Conservation (phyloP, 2,329 filamentous ascomycete species). For the Ceratocystis destructans region DNA sequence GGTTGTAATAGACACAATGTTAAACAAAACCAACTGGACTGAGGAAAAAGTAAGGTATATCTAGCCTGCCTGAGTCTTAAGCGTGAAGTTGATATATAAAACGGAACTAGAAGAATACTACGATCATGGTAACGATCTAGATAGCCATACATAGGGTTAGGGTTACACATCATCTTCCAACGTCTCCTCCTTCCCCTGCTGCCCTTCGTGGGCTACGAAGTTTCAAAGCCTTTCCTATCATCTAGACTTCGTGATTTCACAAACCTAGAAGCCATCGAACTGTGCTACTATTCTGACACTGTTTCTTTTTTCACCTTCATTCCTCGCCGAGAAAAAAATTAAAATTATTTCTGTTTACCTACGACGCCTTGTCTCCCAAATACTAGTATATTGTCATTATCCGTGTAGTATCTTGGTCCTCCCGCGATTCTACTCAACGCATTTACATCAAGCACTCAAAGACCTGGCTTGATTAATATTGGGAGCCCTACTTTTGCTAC, state of each 20-base stretch:
- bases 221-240: neutral
- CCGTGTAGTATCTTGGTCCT: neutral
- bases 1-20: no score
- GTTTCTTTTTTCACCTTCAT: neutral
- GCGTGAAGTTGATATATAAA: no score
- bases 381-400: neutral
- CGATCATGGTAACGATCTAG: no score
- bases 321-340: no score
- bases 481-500: neutral
- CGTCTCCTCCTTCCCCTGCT: conserved; percentile 4
- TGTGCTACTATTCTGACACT: neutral
- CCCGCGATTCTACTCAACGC: neutral
- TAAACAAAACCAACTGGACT: no score
- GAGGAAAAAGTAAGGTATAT: no score
- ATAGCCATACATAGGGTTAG: neutral
- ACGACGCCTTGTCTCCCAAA: neutral
- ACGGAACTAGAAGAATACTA: no score
- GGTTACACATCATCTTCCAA: neutral
- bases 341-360: neutral
- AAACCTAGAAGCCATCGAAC: neutral
- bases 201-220: neutral
- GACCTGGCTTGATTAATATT: neutral
- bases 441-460: no score
- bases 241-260: neutral
- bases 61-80: no score